Percentiles rank a stretch among this genome's conserved stretches.
Evolutionary conservation across 2,329 filamentous ascomycete genomes (phyloP).

Genomic region (Paecilomyces dactylethromorphus): DNA sequence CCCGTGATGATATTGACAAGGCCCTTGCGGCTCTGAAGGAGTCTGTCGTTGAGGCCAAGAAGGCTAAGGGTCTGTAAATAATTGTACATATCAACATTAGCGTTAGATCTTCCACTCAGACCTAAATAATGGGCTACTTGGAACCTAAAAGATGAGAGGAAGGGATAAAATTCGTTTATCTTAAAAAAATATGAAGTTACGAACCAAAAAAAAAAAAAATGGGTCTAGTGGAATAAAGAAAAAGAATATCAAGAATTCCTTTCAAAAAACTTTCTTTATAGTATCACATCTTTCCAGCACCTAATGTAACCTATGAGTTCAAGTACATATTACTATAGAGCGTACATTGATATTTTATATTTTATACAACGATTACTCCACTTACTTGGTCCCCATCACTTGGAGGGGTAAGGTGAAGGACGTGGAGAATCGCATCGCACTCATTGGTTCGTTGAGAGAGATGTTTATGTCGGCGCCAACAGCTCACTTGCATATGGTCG

Average conservation of each 20-base stretch:
- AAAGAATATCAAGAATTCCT: background rate
- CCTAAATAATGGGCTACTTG: background rate
- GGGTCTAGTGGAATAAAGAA: background rate
- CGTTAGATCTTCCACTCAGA: background rate
- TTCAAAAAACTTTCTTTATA: background rate
- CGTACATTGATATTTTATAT: too few relatives aligned
- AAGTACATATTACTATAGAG: too few relatives aligned
- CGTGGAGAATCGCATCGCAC: too few relatives aligned
- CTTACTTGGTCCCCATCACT: too few relatives aligned
- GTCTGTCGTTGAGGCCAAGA: conserved; percentile 67
- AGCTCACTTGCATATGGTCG: too few relatives aligned
- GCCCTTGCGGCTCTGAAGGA: conserved; percentile 73
- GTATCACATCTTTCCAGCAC: too few relatives aligned
- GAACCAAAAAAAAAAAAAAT: background rate
- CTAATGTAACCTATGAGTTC: too few relatives aligned
- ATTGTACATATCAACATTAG: background rate
- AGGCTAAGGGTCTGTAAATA: conserved; percentile 42
- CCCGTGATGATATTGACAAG: conserved; percentile 73
- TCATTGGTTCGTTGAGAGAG: too few relatives aligned
- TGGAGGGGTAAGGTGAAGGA: too few relatives aligned
- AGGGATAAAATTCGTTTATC: background rate
- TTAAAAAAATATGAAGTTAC: background rate
- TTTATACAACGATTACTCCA: too few relatives aligned
- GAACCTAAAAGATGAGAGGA: background rate
- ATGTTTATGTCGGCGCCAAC: too few relatives aligned